Evolutionary conservation across 257 asterid species (phyloP), one percentile per base, ranked within the genome.

Genomic region (Fraxinus quadrangulata): DNA sequence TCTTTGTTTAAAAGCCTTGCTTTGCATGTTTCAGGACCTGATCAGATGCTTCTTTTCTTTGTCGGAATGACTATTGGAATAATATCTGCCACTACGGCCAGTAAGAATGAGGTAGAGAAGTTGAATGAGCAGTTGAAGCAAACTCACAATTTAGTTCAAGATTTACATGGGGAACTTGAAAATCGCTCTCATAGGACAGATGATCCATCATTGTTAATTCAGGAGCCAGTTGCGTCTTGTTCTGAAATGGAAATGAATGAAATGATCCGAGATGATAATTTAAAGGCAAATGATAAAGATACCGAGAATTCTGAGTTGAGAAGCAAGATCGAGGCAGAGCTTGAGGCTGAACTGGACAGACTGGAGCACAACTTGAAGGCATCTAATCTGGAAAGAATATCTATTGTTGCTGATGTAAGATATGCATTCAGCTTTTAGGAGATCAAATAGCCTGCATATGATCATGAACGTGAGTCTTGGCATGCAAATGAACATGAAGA

Each of bases 241-340:
- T 75, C 80, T 24, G 79, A 70, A 37, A 76, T 33, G 36, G 77
- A 75, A 75, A 67, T 33, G 23, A 45, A 74, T 5, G 74, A 56
- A 69, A 26, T 37, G 79, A 72, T 70, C 12, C 68, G 45, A 69
- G 5, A 28, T 31, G 81, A 56, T 39, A 19, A 70, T 76, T 31
- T 37, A 26, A 78, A 56, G 59, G 78, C 67, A 66, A 66, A 49
- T 30, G 78, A 84, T 42, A 77, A 33, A 10, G 73, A 63, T 26
- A 73, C 68, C 2, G 92, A 85, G 82, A 83, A 83, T 66, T 81
- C 73, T 3, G 84, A 81, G 72, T 47, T 80, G 40, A 85, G 79
- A 88, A 89, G 88, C 87, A 79, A 81, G 86, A 91, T 93, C 30
- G 98, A 91, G 82, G 93, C 91, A 26, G 96, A 93, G 78, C 97